Percentiles rank a stretch among this genome's conserved stretches.
Evolutionary conservation across 371 early-diverging fungal species (phyloP).

Genomic region (Lichtheimia corymbifera): DNA sequence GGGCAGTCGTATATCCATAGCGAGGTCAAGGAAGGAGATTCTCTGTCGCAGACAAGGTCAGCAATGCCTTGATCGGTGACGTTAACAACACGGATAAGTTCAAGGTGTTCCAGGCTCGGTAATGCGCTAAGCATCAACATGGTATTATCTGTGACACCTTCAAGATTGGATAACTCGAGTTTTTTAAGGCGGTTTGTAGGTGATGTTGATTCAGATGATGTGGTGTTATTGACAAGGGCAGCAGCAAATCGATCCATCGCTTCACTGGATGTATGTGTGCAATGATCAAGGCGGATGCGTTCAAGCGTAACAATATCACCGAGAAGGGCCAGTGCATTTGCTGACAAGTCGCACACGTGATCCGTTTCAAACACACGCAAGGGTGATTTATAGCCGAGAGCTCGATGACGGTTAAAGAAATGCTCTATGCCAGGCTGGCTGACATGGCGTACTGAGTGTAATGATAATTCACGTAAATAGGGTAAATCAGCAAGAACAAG

Average conservation of each 20-base stretch:
- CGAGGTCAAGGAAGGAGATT: neutral
- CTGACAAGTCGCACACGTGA: neutral
- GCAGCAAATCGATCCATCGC: neutral
- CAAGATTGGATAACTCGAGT: neutral
- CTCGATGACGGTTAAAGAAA: neutral
- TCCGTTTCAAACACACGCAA: conserved; percentile 4
- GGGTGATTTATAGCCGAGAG: neutral
- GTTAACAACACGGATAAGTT: neutral
- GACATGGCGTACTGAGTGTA: neutral
- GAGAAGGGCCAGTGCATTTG: neutral
- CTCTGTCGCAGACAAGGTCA: neutral
- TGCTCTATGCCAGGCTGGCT: neutral
- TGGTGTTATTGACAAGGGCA: neutral
- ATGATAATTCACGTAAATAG: neutral
- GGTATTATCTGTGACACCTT: neutral
- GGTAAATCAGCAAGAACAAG: neutral
- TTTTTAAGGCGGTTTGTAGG: neutral
- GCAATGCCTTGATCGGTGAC: conserved; percentile 7
- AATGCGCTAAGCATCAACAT: neutral
- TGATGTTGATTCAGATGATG: no score
- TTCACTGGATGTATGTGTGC: neutral
- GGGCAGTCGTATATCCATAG: conserved; percentile 6
- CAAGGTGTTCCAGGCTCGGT: neutral
- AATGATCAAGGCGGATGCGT: neutral
- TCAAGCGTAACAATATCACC: neutral